Evolutionary conservation across 75 land plant genomes (phyloP).

Genomic region (Pinus taeda): DNA sequence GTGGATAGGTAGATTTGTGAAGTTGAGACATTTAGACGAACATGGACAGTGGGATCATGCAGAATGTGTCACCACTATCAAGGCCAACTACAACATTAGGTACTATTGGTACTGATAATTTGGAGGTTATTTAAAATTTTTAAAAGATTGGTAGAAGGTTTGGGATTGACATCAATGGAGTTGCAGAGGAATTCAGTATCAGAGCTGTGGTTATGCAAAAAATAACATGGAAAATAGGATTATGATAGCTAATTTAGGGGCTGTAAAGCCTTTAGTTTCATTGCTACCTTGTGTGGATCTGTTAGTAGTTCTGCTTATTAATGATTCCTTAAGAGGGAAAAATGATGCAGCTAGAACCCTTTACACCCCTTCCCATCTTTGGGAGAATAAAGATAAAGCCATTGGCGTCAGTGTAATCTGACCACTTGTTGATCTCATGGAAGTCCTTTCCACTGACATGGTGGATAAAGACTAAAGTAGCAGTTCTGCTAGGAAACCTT

Average conservation of each 20-base stretch:
- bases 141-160: slow-evolving; percentile 11
- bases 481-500: no score
- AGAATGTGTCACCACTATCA: background rate
- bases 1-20: slow-evolving; percentile 11
- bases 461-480: slow-evolving; percentile 80
- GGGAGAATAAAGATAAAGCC: slow-evolving; percentile 69
- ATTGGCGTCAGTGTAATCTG: slow-evolving; percentile 68
- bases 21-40: slow-evolving; percentile 1
- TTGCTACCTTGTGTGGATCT: slow-evolving; percentile 52
- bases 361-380: slow-evolving; percentile 54
- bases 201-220: slow-evolving; percentile 52
- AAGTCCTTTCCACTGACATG: slow-evolving; percentile 42
- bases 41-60: background rate
- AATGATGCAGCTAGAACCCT: slow-evolving; percentile 74
- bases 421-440: slow-evolving; percentile 56
- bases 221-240: slow-evolving; percentile 59
- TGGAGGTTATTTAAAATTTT: slow-evolving; percentile 6
- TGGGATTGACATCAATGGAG: slow-evolving; percentile 30
- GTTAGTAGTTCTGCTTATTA: slow-evolving; percentile 51
- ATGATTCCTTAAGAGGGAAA: slow-evolving; percentile 63
- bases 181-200: slow-evolving; percentile 55
- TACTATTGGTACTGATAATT: background rate
- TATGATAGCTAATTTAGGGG: slow-evolving; percentile 63
- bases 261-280: slow-evolving; percentile 53
- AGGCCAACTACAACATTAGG: background rate